These are phyloP conservation scores for Mortierella polycephala DNA, from an alignment of 371 early-diverging fungal genomes.

Conservation along the genomic window DNA sequence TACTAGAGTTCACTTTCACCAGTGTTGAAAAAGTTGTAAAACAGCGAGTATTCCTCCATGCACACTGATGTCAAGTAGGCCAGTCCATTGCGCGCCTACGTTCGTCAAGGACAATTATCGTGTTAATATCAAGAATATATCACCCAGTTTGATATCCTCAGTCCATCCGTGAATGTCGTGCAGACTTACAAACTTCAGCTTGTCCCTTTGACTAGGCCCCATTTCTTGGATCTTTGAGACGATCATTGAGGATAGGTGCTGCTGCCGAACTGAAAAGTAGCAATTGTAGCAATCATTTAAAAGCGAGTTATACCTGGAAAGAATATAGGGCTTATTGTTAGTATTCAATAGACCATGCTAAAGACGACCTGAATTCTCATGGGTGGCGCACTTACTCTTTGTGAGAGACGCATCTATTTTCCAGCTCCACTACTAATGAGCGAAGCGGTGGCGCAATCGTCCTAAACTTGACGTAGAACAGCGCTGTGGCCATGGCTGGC, in stretches of 20 bases:
- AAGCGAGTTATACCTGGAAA: conserved; percentile 71
- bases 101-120: neutral
- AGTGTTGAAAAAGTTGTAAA: conserved; percentile 77
- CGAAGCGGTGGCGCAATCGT: conserved; percentile 71
- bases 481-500: conserved; percentile 51
- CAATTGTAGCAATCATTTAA: conserved; percentile 77
- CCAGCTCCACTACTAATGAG: conserved; percentile 76
- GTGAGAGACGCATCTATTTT: conserved; percentile 72
- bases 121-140: neutral
- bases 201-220: conserved; percentile 61
- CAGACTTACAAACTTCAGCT: conserved; percentile 75
- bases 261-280: conserved; percentile 78
- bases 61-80: conserved; percentile 84
- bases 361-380: neutral
- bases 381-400: conserved; percentile 68
- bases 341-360: neutral
- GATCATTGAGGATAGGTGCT: conserved; percentile 75
- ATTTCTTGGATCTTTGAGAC: conserved; percentile 69
- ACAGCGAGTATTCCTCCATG: conserved; percentile 83
- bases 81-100: conserved; percentile 77
- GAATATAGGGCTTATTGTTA: neutral
- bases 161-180: neutral
- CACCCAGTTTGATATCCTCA: too few relatives aligned
- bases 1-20: conserved; percentile 72
- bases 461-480: conserved; percentile 85